These are phyloP conservation scores for Plasmodium falciparum DNA, from an alignment of 169 alveolate species.

Conservation along the genomic window DNA sequence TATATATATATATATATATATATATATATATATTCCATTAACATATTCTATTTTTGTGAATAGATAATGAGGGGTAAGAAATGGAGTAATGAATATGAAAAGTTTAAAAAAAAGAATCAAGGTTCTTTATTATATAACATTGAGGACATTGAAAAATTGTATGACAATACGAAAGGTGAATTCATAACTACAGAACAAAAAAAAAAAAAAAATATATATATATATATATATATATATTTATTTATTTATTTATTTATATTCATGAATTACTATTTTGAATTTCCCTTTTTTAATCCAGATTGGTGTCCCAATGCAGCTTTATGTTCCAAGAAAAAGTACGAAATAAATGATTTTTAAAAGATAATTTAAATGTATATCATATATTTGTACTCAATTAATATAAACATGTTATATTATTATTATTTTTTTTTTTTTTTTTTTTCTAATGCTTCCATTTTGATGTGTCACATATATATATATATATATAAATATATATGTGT, in stretches of 20 bases:
- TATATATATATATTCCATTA: too few species aligned
- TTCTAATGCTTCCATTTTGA: too few species aligned
- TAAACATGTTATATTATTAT: too few species aligned
- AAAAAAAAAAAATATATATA: background rate
- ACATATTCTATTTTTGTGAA: background rate
- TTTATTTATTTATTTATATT: background rate
- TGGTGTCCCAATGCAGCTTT: constrained; percentile 71
- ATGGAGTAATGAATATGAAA: constrained; percentile 69
- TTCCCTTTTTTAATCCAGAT: constrained; percentile 21
- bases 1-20: too few species aligned
- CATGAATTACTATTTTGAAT: background rate
- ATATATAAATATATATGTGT: too few species aligned
- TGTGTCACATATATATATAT: too few species aligned
- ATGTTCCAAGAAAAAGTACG: constrained; percentile 43
- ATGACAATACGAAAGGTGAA: constrained; percentile 51
- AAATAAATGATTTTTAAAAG: background rate
- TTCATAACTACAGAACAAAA: background rate
- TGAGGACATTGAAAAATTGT: constrained; percentile 46
- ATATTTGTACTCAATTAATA: too few species aligned
- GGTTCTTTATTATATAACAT: constrained; percentile 30
- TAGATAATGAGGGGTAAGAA: constrained; percentile 71
- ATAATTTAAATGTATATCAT: background rate
- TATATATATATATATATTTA: background rate
- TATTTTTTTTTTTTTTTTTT: too few species aligned
- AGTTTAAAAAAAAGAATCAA: constrained; percentile 13